phyloP scores from a whole-genome alignment of 2,329 filamentous ascomycete genomes.

The Akanthomyces uredinophilus region DNA sequence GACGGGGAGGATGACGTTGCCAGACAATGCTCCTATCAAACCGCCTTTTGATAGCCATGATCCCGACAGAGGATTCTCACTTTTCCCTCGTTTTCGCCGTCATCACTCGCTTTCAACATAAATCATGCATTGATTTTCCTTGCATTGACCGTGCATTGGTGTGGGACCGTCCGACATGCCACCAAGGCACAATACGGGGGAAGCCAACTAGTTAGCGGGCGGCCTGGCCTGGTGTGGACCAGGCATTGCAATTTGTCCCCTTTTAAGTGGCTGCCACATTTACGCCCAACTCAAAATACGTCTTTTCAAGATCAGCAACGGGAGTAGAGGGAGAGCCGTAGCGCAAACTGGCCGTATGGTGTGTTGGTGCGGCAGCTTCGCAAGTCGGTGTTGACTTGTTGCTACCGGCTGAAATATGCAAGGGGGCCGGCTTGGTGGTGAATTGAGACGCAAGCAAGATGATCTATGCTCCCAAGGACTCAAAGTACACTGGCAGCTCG shows the following conservation, averaged over 20 bases:
- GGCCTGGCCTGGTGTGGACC: neutral
- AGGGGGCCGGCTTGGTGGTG: no score
- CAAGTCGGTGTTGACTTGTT: no score
- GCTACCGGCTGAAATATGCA: no score
- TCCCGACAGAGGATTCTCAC: neutral
- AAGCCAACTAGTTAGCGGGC: neutral
- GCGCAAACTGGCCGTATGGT: no score
- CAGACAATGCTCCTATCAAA: neutral
- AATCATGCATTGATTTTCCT: neutral
- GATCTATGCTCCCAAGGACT: no score
- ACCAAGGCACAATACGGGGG: neutral
- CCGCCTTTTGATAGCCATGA: neutral
- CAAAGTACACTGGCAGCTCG: no score
- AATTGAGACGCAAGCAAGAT: no score
- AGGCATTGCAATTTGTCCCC: conserved; percentile 7
- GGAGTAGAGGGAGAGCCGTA: neutral
- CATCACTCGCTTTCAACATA: no score
- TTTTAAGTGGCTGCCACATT: conserved; percentile 3
- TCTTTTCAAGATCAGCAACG: neutral
- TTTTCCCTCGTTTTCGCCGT: neutral
- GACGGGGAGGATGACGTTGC: neutral
- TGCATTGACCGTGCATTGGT: neutral
- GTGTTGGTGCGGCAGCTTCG: no score
- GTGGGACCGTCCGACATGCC: neutral
- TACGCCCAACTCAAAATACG: neutral